phyloP scores from a whole-genome alignment of 179 eudicot genomes.

The Sideroxylon spinosum region DNA sequence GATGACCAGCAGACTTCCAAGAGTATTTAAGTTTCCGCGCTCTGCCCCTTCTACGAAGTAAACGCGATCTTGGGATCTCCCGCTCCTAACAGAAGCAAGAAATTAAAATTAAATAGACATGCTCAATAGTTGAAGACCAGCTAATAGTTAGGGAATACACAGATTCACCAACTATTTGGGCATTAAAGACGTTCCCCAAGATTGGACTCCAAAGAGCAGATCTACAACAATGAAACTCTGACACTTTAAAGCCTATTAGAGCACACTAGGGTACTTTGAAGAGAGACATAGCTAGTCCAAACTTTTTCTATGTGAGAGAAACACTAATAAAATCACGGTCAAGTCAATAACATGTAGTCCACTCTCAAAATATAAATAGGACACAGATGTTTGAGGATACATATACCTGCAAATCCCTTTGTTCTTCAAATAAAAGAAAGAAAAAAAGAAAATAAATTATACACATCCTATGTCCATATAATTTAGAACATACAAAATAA shows the following conservation, averaged over 20 bases:
- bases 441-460: neutral
- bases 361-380: neutral
- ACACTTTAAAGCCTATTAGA: constrained; percentile 2
- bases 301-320: neutral
- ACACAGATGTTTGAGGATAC: neutral
- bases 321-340: neutral
- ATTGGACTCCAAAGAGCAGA: constrained; percentile 1
- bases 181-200: neutral
- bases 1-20: constrained; percentile 79
- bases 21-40: constrained; percentile 75
- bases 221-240: constrained; percentile 8
- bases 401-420: neutral
- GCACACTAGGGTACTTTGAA: neutral
- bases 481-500: no score
- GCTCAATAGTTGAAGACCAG: constrained; percentile 1
- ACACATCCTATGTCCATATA: neutral
- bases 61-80: constrained; percentile 49
- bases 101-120: neutral
- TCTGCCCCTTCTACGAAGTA: constrained; percentile 75
- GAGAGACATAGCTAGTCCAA: neutral
- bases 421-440: neutral
- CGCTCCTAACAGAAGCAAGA: constrained; percentile 38
- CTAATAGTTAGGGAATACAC: neutral
- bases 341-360: neutral
- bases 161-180: neutral